Conservation (phyloP, 768 basidiomycete genomes). For the Mycena vitilis region DNA sequence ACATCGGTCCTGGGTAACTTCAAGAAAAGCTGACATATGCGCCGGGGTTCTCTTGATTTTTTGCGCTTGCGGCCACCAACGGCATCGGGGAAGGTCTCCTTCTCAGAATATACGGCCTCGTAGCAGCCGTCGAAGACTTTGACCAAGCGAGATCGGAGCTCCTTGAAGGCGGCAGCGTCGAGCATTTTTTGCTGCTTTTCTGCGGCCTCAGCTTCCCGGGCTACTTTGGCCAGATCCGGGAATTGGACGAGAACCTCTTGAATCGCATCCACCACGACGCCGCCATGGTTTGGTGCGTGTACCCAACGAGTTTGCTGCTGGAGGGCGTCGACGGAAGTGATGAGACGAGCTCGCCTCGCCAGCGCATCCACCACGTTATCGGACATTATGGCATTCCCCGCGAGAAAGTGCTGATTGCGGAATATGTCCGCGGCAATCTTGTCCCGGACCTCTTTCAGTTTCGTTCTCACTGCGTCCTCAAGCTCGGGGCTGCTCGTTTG, state of each 20-base stretch:
- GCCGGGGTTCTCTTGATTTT: background rate
- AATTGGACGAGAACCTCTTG: background rate
- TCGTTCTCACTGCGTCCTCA: constrained; percentile 5
- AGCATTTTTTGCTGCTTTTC: background rate
- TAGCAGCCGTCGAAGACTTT: constrained; percentile 21
- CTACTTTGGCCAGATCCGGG: constrained; percentile 22
- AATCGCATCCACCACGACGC: background rate
- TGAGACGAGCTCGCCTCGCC: constrained; percentile 15
- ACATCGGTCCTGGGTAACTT: constrained; percentile 9
- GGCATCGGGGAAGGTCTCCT: background rate
- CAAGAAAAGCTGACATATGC: background rate
- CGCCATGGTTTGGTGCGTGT: background rate
- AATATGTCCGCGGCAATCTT: constrained; percentile 9
- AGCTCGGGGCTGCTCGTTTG: constrained; percentile 24
- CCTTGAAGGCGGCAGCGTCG: constrained; percentile 16
- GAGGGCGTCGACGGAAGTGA: constrained; percentile 12
- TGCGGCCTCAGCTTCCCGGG: constrained; percentile 3
- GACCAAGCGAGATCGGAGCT: constrained; percentile 6
- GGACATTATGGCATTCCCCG: constrained; percentile 22
- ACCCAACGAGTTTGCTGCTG: constrained; percentile 11
- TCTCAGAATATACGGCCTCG: constrained; percentile 9
- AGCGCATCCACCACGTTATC: constrained; percentile 22
- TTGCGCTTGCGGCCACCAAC: background rate
- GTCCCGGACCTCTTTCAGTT: constrained; percentile 11
- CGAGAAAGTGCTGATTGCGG: constrained; percentile 29